These are phyloP conservation scores for Blastomyces percursus DNA, from an alignment of 2,329 filamentous ascomycete genomes.

Conservation along the genomic window DNA sequence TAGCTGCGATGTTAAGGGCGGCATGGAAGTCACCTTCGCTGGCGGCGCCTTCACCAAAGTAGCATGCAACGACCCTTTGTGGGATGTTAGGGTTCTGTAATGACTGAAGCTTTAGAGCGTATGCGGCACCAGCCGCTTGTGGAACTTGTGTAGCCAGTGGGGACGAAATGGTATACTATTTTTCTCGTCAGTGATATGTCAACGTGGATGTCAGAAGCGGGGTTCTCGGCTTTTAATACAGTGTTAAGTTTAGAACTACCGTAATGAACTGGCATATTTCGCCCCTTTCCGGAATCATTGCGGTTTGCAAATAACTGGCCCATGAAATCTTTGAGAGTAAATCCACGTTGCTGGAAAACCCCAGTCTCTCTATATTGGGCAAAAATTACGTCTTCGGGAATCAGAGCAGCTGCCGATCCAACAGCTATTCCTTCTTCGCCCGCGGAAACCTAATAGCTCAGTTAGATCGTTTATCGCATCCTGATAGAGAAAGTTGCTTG, in stretches of 20 bases:
- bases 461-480: conserved; percentile 2
- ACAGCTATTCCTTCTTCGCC: conserved; percentile 92
- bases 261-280: conserved; percentile 98
- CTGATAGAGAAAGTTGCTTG: background rate
- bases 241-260: conserved; percentile 75
- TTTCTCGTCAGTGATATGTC: background rate
- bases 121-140: conserved; percentile 76
- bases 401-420: conserved; percentile 71
- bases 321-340: conserved; percentile 84
- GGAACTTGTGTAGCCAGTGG: conserved; percentile 81
- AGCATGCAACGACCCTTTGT: conserved; percentile 63
- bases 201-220: background rate
- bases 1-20: conserved; percentile 82
- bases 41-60: conserved; percentile 84
- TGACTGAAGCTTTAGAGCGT: conserved; percentile 73
- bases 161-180: conserved; percentile 77
- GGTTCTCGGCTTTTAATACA: conserved; percentile 39
- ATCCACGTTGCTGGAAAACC: conserved; percentile 81
- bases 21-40: conserved; percentile 89
- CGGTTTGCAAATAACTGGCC: conserved; percentile 82
- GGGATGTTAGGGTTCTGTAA: conserved; percentile 58
- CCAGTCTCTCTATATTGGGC: conserved; percentile 92
- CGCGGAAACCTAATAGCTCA: conserved; percentile 49
- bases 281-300: conserved; percentile 65
- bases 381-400: conserved; percentile 80